These are phyloP conservation scores for Bipolaris bicolor DNA, from an alignment of 2,329 filamentous ascomycete genomes.

Conservation along the genomic window DNA sequence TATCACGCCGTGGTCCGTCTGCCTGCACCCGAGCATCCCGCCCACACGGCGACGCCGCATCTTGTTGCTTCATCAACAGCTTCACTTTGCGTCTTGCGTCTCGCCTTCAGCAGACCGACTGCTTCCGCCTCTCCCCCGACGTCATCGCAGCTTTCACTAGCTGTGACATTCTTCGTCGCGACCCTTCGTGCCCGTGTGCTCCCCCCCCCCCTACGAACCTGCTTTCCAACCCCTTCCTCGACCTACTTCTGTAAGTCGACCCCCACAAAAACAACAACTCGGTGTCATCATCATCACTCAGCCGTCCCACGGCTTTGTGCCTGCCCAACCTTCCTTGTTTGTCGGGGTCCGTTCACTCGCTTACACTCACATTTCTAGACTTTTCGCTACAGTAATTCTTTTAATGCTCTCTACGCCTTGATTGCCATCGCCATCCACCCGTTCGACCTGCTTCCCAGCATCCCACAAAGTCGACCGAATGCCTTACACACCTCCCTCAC, in stretches of 20 bases:
- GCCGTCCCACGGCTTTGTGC: neutral
- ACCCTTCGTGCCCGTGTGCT: conserved; percentile 4
- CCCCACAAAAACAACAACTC: neutral
- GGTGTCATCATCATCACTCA: neutral
- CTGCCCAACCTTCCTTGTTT: conserved; percentile 2
- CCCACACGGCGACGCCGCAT: conserved; percentile 21
- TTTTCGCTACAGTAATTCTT: conserved; percentile 36
- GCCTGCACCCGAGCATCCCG: conserved; percentile 39
- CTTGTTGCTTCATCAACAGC: conserved; percentile 24
- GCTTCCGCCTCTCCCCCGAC: conserved; percentile 34
- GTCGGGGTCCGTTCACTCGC: conserved; percentile 14
- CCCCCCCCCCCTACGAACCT: conserved; percentile 19
- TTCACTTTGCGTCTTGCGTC: conserved; percentile 20
- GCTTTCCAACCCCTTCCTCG: conserved; percentile 21
- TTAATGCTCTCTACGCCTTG: conserved; percentile 53
- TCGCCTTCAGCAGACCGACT: conserved; percentile 20
- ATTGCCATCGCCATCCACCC: conserved; percentile 31
- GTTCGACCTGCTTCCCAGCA: conserved; percentile 40
- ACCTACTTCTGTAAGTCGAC: conserved; percentile 28
- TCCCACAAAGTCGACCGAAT: conserved; percentile 61
- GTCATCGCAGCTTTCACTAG: conserved; percentile 45
- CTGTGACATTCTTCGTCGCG: conserved; percentile 27
- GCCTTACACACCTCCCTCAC: conserved; percentile 86
- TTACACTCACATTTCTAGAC: conserved; percentile 12
- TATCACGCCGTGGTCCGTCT: conserved; percentile 8